These are phyloP conservation scores for Cystobasidium ongulense DNA, from an alignment of 768 basidiomycete genomes.

Conservation along the genomic window DNA sequence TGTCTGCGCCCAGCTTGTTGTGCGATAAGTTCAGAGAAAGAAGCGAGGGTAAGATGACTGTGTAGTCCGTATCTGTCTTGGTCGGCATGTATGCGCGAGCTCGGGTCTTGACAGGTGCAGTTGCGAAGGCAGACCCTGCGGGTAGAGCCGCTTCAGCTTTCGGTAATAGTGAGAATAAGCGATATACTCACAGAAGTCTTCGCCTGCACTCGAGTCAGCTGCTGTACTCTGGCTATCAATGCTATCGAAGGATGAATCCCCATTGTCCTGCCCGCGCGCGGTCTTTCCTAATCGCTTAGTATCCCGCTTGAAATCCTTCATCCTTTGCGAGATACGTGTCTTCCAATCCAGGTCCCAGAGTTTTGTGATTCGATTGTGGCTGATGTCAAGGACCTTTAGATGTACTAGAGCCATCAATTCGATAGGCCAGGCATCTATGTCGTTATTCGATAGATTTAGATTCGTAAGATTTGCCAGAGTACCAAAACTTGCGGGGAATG, in stretches of 20 bases:
- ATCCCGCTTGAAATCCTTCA: not conserved
- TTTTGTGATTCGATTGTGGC: conserved; percentile 23
- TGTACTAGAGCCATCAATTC: conserved; percentile 30
- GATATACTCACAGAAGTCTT: conserved; percentile 29
- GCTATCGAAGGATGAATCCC: conserved; percentile 11
- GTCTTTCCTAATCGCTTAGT: not conserved
- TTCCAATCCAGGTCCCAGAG: conserved; percentile 25
- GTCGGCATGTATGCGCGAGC: conserved; percentile 8
- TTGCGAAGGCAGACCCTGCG: conserved; percentile 27
- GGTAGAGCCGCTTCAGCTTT: not conserved
- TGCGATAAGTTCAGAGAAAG: conserved; percentile 14
- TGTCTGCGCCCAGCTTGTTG: conserved; percentile 13
- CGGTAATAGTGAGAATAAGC: not conserved
- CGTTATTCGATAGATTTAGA: conserved; percentile 29
- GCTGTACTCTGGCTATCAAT: conserved; percentile 25
- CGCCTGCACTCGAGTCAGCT: conserved; percentile 8
- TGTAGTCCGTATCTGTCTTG: not conserved
- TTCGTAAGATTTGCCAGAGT: conserved; percentile 19
- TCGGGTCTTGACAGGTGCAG: conserved; percentile 15
- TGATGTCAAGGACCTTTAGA: conserved; percentile 18
- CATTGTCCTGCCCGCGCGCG: not conserved
- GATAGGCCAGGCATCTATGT: conserved; percentile 11
- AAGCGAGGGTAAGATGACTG: conserved; percentile 3
- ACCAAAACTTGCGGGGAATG: conserved; percentile 11
- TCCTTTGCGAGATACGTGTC: not conserved